These are phyloP conservation scores for Vitis riparia DNA, from an alignment of 164 flowering plant genomes.

Conservation along the genomic window DNA sequence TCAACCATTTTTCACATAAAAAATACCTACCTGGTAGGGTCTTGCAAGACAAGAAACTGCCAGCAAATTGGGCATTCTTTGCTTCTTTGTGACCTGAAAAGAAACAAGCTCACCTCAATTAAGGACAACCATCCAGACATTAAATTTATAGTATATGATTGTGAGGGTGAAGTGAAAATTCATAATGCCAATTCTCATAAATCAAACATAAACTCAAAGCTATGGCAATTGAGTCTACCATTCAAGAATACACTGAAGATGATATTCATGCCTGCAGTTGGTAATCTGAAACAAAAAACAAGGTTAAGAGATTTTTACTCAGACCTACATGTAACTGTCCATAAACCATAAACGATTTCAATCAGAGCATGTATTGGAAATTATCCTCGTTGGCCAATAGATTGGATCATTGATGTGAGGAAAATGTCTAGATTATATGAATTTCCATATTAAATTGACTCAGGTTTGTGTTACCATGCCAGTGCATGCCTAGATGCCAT, in stretches of 20 bases:
- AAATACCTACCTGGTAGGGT: constrained; percentile 52
- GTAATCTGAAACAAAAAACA: constrained; percentile 54
- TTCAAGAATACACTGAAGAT: constrained; percentile 86
- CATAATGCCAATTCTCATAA: neutral
- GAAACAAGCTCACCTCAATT: neutral
- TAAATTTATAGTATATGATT: neutral
- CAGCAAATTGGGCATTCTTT: constrained; percentile 86
- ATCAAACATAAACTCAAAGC: constrained; percentile 4
- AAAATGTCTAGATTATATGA: no score
- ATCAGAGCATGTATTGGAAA: neutral
- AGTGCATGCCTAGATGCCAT: no score
- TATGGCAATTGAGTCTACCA: constrained; percentile 38
- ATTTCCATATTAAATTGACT: no score
- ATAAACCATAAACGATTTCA: neutral
- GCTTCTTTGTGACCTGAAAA: constrained; percentile 76
- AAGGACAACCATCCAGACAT: neutral
- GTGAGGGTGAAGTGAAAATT: no score
- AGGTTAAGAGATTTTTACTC: neutral
- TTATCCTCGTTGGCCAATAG: no score
- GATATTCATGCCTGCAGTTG: constrained; percentile 76
- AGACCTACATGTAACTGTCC: neutral
- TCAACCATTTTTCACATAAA: neutral
- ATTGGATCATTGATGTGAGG: no score
- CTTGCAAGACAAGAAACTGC: constrained; percentile 57
- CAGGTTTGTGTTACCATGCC: no score